phyloP scores from a whole-genome alignment of 2,329 filamentous ascomycete species.

The Penicillium sp. region DNA sequence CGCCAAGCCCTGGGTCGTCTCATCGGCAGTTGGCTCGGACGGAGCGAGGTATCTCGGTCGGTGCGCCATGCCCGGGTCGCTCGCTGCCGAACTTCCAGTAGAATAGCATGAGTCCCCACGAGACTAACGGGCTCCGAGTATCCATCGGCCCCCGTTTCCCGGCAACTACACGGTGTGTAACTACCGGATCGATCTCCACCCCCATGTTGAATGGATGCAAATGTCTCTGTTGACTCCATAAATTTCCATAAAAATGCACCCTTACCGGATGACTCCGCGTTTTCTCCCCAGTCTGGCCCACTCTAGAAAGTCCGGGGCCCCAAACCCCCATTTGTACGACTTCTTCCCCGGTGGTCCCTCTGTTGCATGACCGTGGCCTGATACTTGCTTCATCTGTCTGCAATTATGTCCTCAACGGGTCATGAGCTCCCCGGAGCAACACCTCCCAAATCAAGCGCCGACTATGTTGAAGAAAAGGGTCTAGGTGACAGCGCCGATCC shows the following conservation, averaged over 20 bases:
- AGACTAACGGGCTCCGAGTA: not conserved
- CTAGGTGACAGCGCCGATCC: constrained; percentile 6
- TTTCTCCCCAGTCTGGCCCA: too few species aligned
- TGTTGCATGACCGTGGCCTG: not conserved
- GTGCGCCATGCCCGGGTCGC: not conserved
- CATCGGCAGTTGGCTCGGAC: constrained; percentile 9
- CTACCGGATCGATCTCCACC: constrained; percentile 1
- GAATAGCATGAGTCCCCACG: not conserved
- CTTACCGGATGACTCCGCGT: not conserved
- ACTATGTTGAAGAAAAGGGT: constrained; percentile 20
- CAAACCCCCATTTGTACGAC: not conserved
- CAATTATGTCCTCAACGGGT: constrained; percentile 6
- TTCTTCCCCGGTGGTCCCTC: not conserved
- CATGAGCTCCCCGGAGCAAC: not conserved
- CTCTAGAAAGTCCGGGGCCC: constrained; percentile 1
- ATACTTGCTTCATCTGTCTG: not conserved
- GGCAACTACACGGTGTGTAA: constrained; percentile 2
- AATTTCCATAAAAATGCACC: not conserved
- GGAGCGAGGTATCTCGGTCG: constrained; percentile 9
- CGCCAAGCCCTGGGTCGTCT: not conserved
- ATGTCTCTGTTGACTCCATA: not conserved
- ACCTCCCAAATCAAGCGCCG: constrained; percentile 3
- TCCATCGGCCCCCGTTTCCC: not conserved
- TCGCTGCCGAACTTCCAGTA: not conserved
- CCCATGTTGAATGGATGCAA: not conserved